Percentiles rank a stretch among this genome's conserved stretches.
Evolutionary conservation across 805 yeast species (phyloP).

Genomic region (Saccharomycopsis selenospora): DNA sequence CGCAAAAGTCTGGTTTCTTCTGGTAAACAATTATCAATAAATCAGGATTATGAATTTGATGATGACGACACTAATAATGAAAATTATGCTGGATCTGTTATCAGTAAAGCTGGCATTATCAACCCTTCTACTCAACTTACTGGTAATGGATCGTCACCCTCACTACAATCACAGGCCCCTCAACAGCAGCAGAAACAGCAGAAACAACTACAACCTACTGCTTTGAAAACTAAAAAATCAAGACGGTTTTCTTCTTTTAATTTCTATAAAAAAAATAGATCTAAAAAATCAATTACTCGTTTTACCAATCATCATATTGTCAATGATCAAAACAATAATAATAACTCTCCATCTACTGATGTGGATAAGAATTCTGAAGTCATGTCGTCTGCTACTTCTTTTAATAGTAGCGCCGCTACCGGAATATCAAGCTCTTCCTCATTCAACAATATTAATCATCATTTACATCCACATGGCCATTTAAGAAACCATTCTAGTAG

Average conservation of each 20-base stretch:
- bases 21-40: not conserved
- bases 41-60: not conserved
- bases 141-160: no score
- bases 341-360: not conserved
- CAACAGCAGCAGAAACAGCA: not conserved
- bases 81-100: no score
- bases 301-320: not conserved
- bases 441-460: not conserved
- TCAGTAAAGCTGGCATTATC: no score
- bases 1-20: not conserved
- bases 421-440: not conserved
- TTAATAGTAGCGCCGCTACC: not conserved
- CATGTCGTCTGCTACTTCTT: not conserved
- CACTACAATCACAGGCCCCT: not conserved
- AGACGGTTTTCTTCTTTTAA: constrained; percentile 12
- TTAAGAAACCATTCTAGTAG: not conserved
- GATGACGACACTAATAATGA: not conserved
- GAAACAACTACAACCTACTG: not conserved
- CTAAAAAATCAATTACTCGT: constrained; percentile 1
- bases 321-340: not conserved
- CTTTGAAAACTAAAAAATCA: not conserved
- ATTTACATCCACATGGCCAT: not conserved
- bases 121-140: no score
- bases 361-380: no score
- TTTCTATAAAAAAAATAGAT: constrained; percentile 7